Conservation (phyloP, 2,329 filamentous ascomycete genomes). For the Orbilia brochopaga region DNA sequence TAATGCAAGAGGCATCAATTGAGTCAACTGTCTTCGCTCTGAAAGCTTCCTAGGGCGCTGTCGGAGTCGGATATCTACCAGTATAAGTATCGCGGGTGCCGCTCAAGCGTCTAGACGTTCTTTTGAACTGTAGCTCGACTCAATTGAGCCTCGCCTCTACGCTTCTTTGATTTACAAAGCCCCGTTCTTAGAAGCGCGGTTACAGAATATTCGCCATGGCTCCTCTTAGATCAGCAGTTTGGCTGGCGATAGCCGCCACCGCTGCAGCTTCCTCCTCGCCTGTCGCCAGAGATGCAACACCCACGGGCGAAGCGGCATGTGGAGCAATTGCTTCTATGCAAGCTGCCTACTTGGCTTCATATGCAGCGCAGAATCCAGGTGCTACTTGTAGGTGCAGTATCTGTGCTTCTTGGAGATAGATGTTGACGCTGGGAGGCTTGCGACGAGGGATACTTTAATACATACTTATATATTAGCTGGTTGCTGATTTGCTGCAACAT, state of each 20-base stretch:
- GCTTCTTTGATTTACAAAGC: conserved; percentile 6
- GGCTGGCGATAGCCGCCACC: conserved; percentile 40
- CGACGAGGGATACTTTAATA: too few relatives aligned
- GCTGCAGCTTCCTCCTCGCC: conserved; percentile 18
- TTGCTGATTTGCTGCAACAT: background rate
- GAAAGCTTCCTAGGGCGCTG: too few relatives aligned
- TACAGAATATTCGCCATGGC: conserved; percentile 20
- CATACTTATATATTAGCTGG: background rate
- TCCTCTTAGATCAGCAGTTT: conserved; percentile 30
- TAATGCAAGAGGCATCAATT: too few relatives aligned
- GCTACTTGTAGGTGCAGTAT: conserved; percentile 23
- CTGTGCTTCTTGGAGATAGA: background rate
- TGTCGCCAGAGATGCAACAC: background rate
- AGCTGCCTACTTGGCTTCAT: conserved; percentile 32
- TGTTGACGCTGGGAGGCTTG: too few relatives aligned
- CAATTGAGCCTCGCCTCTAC: background rate
- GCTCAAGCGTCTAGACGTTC: too few relatives aligned
- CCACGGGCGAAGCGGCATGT: conserved; percentile 41
- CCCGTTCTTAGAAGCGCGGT: background rate
- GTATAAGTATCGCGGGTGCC: conserved; percentile 26
- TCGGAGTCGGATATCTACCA: too few relatives aligned
- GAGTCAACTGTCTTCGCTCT: too few relatives aligned
- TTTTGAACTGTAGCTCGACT: conserved; percentile 13
- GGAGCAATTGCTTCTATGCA: conserved; percentile 41
- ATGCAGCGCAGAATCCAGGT: conserved; percentile 26